Percentiles rank a stretch among this genome's conserved stretches.
Evolutionary conservation across 345 rosid genomes (phyloP).

Genomic region (Gynandropsis gynandra): DNA sequence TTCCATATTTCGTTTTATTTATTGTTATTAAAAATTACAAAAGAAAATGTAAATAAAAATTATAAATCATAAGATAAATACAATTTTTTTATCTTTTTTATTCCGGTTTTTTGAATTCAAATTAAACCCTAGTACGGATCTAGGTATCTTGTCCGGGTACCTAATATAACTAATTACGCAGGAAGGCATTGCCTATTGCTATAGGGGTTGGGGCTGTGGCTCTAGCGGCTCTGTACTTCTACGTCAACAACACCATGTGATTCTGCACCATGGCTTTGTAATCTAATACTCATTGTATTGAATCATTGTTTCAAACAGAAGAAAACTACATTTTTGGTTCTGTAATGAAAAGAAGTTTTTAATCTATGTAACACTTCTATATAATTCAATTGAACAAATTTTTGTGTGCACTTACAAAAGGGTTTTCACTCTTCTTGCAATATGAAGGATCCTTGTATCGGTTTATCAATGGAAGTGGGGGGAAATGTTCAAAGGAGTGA

Average conservation of each 20-base stretch:
- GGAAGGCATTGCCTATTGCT: conserved; percentile 70
- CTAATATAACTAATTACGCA: conserved; percentile 22
- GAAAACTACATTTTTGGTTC: no score
- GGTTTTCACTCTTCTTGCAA: conserved; percentile 47
- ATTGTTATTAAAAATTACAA: no score
- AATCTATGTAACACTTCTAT: no score
- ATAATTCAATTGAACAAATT: conserved; percentile 2
- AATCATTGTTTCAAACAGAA: conserved; percentile 9
- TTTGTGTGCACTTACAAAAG: not conserved
- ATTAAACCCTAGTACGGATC: no score
- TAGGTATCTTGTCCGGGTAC: no score
- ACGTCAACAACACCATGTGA: conserved; percentile 40
- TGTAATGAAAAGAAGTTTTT: conserved; percentile 7
- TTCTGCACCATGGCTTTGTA: not conserved
- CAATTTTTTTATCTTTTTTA: no score
- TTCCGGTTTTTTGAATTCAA: no score
- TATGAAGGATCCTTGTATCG: conserved; percentile 74
- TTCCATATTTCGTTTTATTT: no score
- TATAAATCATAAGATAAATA: not conserved
- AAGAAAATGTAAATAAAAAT: no score
- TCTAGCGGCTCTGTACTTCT: conserved; percentile 72
- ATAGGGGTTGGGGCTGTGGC: conserved; percentile 54
- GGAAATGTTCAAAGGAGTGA: conserved; percentile 50
- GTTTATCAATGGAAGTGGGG: conserved; percentile 50
- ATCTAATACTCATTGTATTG: conserved; percentile 8